Evolutionary conservation across 2,329 filamentous ascomycete genomes (phyloP).

Genomic region (Colletotrichum sojae): DNA sequence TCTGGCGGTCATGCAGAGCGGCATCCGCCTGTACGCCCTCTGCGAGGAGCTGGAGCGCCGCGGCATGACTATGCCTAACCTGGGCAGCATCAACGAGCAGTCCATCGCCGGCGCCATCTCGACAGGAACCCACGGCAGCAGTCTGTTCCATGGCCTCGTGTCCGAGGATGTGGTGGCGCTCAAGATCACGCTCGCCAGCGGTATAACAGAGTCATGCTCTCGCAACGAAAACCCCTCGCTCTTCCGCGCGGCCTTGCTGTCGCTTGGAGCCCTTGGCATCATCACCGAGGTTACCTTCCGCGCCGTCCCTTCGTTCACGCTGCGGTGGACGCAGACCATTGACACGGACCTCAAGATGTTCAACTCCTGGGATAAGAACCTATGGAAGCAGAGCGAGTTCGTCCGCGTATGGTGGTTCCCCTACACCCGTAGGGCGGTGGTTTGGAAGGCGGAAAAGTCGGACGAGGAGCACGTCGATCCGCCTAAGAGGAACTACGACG

Average conservation of each 20-base stretch:
- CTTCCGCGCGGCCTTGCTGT: slow-evolving; percentile 89
- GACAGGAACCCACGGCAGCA: slow-evolving; percentile 94
- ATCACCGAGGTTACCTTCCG: slow-evolving; percentile 91
- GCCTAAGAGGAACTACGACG: slow-evolving; percentile 83
- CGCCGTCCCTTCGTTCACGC: slow-evolving; percentile 84
- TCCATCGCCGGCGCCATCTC: slow-evolving; percentile 92
- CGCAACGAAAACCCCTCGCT: slow-evolving; percentile 80
- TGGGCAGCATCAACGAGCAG: slow-evolving; percentile 96
- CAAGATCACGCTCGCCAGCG: slow-evolving; percentile 86
- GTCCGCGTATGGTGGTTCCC: slow-evolving; percentile 98
- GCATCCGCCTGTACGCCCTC: slow-evolving; percentile 84
- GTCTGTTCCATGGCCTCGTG: slow-evolving; percentile 84
- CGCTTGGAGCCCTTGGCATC: slow-evolving; percentile 90
- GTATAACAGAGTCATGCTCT: slow-evolving; percentile 79
- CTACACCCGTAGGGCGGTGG: slow-evolving; percentile 87
- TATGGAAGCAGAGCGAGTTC: slow-evolving; percentile 91
- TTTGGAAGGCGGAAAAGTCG: slow-evolving; percentile 91
- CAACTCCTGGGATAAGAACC: slow-evolving; percentile 76
- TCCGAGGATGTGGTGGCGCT: slow-evolving; percentile 83
- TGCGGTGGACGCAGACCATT: slow-evolving; percentile 88
- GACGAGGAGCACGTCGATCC: slow-evolving; percentile 72
- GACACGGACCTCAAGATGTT: slow-evolving; percentile 79
- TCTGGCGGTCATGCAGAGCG: slow-evolving; percentile 85
- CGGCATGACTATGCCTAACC: slow-evolving; percentile 88
- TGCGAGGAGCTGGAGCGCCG: slow-evolving; percentile 80